Evolutionary conservation across 2,329 filamentous ascomycete genomes (phyloP).

Genomic region (Fusarium veterinarium): DNA sequence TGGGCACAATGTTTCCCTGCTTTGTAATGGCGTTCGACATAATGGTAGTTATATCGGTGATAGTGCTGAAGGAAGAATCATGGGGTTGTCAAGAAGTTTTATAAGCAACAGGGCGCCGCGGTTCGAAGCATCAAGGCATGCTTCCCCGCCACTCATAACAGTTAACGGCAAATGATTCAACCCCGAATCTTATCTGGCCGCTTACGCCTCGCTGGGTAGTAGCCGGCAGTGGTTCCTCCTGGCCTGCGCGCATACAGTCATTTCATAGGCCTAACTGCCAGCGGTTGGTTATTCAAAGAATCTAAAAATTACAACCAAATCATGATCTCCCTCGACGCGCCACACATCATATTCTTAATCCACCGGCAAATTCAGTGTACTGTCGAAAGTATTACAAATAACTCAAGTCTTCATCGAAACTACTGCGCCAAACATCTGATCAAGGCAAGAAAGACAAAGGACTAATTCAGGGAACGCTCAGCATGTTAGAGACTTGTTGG

Average conservation of each 20-base stretch:
- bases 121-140: background rate
- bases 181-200: too few species aligned
- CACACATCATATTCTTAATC: too few species aligned
- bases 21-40: rapidly evolving
- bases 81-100: background rate
- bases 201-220: too few species aligned
- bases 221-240: background rate
- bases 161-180: too few species aligned
- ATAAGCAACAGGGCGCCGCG: background rate
- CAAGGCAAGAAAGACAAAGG: too few species aligned
- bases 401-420: too few species aligned
- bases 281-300: background rate
- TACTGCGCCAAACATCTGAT: too few species aligned
- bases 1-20: background rate
- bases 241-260: background rate
- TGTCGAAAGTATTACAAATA: too few species aligned
- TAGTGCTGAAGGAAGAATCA: background rate
- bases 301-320: background rate
- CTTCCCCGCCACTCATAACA: background rate
- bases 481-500: too few species aligned
- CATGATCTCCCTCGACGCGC: background rate
- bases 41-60: rapidly evolving
- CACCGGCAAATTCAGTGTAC: background rate
- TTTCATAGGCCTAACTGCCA: background rate
- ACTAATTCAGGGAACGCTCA: too few species aligned